Conservation (phyloP, 2,329 filamentous ascomycete species). For the Sporothrix phasma region DNA sequence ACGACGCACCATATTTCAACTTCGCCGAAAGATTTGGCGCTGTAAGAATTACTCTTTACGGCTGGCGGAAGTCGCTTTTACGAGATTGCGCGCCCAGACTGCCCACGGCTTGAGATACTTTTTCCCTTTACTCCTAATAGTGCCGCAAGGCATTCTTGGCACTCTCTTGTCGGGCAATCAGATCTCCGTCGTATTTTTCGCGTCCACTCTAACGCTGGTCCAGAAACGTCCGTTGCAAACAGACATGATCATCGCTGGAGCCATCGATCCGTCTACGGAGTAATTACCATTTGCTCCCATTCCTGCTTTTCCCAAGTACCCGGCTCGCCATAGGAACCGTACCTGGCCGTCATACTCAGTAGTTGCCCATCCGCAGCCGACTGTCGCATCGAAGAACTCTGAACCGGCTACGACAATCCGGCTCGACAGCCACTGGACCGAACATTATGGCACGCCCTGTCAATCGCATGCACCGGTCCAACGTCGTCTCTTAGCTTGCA, state of each 20-base stretch:
- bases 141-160: background rate
- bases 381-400: background rate
- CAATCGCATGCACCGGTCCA: background rate
- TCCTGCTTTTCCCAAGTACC: background rate
- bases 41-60: background rate
- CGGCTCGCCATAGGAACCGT: background rate
- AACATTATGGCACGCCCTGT: background rate
- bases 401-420: background rate
- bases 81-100: background rate
- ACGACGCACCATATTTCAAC: background rate
- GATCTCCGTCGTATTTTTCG: background rate
- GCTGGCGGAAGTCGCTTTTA: background rate
- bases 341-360: background rate
- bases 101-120: background rate
- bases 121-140: background rate
- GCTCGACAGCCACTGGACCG: background rate
- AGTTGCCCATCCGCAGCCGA: background rate
- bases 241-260: background rate
- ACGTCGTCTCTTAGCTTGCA: background rate
- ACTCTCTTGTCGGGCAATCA: background rate
- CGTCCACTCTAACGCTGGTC: background rate
- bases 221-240: conserved; percentile 1
- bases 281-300: background rate
- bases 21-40: background rate
- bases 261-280: background rate